Percentiles rank a stretch among this genome's conserved stretches.
Conservation (phyloP, 2,329 filamentous ascomycete genomes). For the Dactylellina sp. region DNA sequence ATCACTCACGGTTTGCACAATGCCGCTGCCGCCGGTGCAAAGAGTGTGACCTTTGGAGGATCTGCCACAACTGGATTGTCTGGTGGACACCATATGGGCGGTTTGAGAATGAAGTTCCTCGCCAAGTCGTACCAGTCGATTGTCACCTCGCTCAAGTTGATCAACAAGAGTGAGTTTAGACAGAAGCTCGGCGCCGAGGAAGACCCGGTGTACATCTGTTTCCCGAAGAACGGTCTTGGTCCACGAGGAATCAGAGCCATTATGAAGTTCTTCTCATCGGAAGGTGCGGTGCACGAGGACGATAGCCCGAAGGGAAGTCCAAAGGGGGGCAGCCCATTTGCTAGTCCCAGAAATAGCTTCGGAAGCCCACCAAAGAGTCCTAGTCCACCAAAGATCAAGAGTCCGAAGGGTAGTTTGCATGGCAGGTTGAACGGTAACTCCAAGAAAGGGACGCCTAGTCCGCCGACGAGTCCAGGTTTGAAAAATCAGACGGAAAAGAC, state of each 20-base stretch:
- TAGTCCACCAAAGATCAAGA: conserved; percentile 51
- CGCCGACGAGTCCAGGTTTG: conserved; percentile 26
- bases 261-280: conserved; percentile 73
- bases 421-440: conserved; percentile 26
- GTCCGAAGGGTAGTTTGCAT: conserved; percentile 44
- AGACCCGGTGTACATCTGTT: conserved; percentile 89
- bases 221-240: conserved; percentile 85
- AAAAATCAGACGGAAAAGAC: conserved; percentile 36
- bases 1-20: conserved; percentile 78
- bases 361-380: conserved; percentile 44
- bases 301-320: conserved; percentile 31
- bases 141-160: conserved; percentile 82
- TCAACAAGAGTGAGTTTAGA: conserved; percentile 87
- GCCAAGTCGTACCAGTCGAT: conserved; percentile 84
- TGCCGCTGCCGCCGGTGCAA: conserved; percentile 71
- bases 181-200: conserved; percentile 88
- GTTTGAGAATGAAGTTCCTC: conserved; percentile 82
- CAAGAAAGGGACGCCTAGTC: conserved; percentile 26
- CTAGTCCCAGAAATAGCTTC: conserved; percentile 49
- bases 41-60: conserved; percentile 84
- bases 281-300: conserved; percentile 43
- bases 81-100: conserved; percentile 83
- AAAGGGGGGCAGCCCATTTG: conserved; percentile 42
- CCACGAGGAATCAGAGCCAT: conserved; percentile 85
- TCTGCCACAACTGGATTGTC: conserved; percentile 80